Evolutionary conservation across 2,329 filamentous ascomycete species (phyloP), one percentile per base, ranked within the genome.

Genomic region (Xylaria hypoxylon): DNA sequence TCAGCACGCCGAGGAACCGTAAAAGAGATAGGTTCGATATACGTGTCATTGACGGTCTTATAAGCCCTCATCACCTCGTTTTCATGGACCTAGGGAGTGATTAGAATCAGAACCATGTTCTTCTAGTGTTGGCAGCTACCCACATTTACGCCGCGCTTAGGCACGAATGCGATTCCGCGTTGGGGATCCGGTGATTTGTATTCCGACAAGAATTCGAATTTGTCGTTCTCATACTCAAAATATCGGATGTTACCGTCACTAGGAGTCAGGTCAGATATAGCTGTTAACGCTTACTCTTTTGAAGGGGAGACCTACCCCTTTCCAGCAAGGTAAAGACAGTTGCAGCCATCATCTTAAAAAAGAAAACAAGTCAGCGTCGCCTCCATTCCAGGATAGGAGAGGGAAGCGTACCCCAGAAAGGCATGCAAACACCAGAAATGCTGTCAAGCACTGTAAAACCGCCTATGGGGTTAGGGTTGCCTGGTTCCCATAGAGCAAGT

Each of bases 221-320:
- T 97, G 85, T 98, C 95, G 81, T 98, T 97, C 78, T 96, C 92
- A 77, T 96, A 97, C 81, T 99, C 96, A 79, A 92, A 99, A 86
- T 99, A 99, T 70, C 96, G 94, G 77, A 99, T 99, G 81, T 99
- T 99, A 76, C 96, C 96, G 78, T 99, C 96, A 80, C 93, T 96
- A 69, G 17, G 33, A 31, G 72, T 74, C 40, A 73, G 22, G 55
- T 77, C 69, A 76, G 71, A 61, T n/a, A 70, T 28, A 13, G 3
- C 15, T 40, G 33, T 57, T 75, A 42, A 26, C 11, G 40, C n/a
- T 17, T 24, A 24, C 22, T 31, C 26, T 24, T 24, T 40, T 48
- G 33, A 42, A 50, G 5, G 28, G 6, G 48, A 53, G 40, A 81
- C 91, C 84, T 81, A 95, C 93, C 95, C 96, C 85, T 98, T 98